A percentile compares a stretch with the other conserved stretches of the same genome.
phyloP scores from a whole-genome alignment of 1,139 yeast species.

The Torulaspora pretoriensis region DNA sequence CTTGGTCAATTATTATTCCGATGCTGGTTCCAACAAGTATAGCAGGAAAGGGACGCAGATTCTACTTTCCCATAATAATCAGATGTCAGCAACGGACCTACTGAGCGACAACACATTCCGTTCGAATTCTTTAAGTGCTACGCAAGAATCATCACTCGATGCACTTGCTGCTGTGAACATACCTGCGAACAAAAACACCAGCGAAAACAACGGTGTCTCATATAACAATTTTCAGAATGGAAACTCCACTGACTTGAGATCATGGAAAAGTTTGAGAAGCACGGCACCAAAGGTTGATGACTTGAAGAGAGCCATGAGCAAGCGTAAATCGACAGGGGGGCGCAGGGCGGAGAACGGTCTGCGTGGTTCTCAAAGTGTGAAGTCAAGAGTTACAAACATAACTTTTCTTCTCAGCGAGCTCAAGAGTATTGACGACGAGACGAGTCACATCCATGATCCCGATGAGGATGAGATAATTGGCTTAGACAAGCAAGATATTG shows the following conservation, averaged over 20 bases:
- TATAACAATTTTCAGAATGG: conserved; percentile 8
- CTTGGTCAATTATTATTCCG: conserved; percentile 33
- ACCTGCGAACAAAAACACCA: conserved; percentile 1
- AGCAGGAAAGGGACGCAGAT: conserved; percentile 32
- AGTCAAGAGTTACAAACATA: conserved; percentile 36
- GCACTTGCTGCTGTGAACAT: conserved; percentile 9
- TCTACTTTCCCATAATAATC: conserved; percentile 21
- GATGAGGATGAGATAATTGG: conserved; percentile 36
- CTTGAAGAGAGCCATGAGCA: conserved; percentile 26
- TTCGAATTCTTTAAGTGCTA: conserved; percentile 6
- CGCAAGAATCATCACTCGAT: conserved; percentile 11
- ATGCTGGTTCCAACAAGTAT: conserved; percentile 28
- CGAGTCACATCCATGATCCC: conserved; percentile 31
- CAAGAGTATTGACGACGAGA: conserved; percentile 24
- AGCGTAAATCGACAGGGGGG: conserved; percentile 7
- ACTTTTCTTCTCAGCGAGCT: conserved; percentile 36
- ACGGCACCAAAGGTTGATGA: conserved; percentile 32
- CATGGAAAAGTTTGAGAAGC: conserved; percentile 26
- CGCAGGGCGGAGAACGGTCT: conserved; percentile 7
- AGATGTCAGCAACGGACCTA: conserved; percentile 26
- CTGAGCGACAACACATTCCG: conserved; percentile 17
- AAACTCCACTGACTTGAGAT: conserved; percentile 22
- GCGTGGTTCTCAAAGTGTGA: conserved; percentile 36
- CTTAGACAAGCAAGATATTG: conserved; percentile 31
- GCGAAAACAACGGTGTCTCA: conserved; percentile 1